Base-by-base conservation (phyloP, 2,329 filamentous ascomycete species). In the Diplodia mutila region DNA sequence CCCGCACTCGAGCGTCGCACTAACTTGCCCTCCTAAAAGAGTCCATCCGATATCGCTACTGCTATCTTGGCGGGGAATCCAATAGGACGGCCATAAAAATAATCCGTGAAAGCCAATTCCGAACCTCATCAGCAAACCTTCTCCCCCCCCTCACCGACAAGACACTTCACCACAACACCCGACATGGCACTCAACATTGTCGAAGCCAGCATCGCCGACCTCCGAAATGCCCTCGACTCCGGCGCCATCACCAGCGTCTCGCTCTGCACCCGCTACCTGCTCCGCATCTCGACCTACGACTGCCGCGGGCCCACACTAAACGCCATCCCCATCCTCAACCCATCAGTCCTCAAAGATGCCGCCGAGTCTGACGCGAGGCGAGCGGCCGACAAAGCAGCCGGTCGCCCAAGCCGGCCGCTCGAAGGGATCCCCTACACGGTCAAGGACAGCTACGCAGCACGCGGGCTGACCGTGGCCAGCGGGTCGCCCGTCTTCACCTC, bases 341-440 rank as follows among this genome's bases (percentile, higher is more conserved):
- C 75, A 2, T 71, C 75, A 23, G 80, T 81, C 4, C 81, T 85
- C 65, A 76, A 81, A 12, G 83, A 84, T 71, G 83, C 84, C 11
- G 73, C 75, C 4, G 80, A 79, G 4, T 84, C 84, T 2, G 84
- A 86, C 74, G 76, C 77, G 1, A 75, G 81, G 12, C 77, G 83
- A 49, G 78, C 78, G 18, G 72, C 75, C 11, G 80, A 80, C 2
- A 68, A 76, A 6, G 63, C 76, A 12, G 68, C 70, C 3, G 75
- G 82, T 2, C 52, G 29, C 3, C 52, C 52, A 6, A 32, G 16
- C 14, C 16, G 29, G 16, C 77, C 77, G 0, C 76, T 88, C 0
- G 85, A 89, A 70, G 85, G 86, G 1, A 86, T 89, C 7, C 85
- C 86, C 0, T 87, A 81, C 68, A 86, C 85, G 0, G 78, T 87